phyloP scores from a whole-genome alignment of 805 yeast genomes.

The Metschnikowia aberdeeniae region DNA sequence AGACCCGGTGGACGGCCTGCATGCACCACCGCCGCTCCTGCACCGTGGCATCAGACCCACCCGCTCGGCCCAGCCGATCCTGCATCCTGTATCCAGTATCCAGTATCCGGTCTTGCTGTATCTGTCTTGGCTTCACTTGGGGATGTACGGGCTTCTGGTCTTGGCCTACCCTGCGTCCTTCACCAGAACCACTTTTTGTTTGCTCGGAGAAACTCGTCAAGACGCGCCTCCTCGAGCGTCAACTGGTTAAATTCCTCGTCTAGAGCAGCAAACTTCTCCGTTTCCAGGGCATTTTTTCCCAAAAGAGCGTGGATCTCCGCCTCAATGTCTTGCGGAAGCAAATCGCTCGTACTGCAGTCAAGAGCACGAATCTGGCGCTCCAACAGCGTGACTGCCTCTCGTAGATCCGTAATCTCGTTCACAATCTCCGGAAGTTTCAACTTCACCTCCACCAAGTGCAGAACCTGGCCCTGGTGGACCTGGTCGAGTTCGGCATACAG shows the following conservation, averaged over 20 bases:
- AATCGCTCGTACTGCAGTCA: conserved; percentile 17
- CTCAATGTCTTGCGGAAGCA: conserved; percentile 37
- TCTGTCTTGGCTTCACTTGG: too few species aligned
- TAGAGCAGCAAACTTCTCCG: conserved; percentile 35
- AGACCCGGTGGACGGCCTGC: too few species aligned
- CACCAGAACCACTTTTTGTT: conserved; percentile 31
- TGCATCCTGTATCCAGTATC: too few species aligned
- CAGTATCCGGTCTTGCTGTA: too few species aligned
- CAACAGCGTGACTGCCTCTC: conserved; percentile 36
- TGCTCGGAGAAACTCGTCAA: conserved; percentile 21
- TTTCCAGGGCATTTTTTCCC: conserved; percentile 33
- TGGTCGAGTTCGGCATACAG: conserved; percentile 51
- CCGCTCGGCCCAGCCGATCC: too few species aligned
- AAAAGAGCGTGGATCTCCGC: conserved; percentile 33
- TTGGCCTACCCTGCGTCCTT: not conserved
- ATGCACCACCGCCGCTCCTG: too few species aligned
- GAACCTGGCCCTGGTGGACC: conserved; percentile 84
- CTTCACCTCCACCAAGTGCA: conserved; percentile 79
- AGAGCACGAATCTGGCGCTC: conserved; percentile 37
- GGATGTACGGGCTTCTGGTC: too few species aligned
- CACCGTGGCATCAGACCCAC: too few species aligned
- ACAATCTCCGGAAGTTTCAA: conserved; percentile 67
- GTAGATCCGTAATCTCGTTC: conserved; percentile 68
- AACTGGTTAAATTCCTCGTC: conserved; percentile 34
- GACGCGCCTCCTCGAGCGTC: conserved; percentile 23